Evolutionary conservation across 2,329 filamentous ascomycete genomes (phyloP), one percentile per base, ranked within the genome.

Genomic region (Fusarium sacchari): DNA sequence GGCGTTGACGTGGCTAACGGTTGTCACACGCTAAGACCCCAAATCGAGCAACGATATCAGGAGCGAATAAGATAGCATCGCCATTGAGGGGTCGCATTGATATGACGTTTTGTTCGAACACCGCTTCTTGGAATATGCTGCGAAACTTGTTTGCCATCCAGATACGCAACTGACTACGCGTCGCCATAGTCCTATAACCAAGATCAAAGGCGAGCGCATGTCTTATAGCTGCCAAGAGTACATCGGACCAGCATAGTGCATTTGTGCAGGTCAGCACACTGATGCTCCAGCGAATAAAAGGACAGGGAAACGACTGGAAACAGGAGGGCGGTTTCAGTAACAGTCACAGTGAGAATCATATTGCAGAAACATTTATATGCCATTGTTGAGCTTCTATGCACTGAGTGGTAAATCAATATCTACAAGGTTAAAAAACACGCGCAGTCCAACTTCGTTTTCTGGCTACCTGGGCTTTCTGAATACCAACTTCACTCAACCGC

Each of bases 31-130:
- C 28, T 42, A 55, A n/a, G 28, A 26, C 24, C 28, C 39, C 43
- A 44, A 36, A 40, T 32, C 20, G 20, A 39, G 22, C 37, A 39
- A 70, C n/a, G 32, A 39, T 52, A 28, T 53, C 57, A 24, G 37
- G 47, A 55, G 58, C 53, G 64, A 68, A 69, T 59, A 58, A 34
- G 32, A 69, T 55, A 44, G n/a, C 57, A 53, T n/a, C 32, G n/a
- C 15, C 20, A 40, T 34, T 68, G 64, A 69, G 64, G 67, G 67
- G 58, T 64, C 53, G 13, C 18, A 24, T 32, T 24, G 3, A 42
- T 13, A 69, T 69, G 66, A 63, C 64, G 50, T 57, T 39, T 39
- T 26, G 20, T 32, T 7, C 4, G 32, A 24, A 24, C 36, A 42
- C 22, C 15, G 36, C 52, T 26, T 20, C 26, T 56, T 42, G 50